Conservation (phyloP, 441 rosid genomes). For the Gossypium trilobum region DNA sequence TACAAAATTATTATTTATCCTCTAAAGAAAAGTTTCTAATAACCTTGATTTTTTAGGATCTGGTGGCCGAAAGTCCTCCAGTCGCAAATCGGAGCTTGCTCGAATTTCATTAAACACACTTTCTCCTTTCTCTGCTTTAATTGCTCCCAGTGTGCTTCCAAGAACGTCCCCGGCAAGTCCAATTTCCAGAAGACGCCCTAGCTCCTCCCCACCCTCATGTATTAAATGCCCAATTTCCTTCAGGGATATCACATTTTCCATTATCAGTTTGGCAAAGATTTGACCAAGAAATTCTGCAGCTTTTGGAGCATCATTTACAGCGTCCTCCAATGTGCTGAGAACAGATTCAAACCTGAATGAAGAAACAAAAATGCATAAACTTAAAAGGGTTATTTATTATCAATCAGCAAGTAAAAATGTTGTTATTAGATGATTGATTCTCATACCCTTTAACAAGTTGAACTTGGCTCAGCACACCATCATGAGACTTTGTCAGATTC, state of each 20-base stretch:
- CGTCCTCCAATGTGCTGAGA: constrained; percentile 67
- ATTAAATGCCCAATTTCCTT: constrained; percentile 49
- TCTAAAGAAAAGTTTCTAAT: constrained; percentile 47
- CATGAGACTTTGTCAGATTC: constrained; percentile 51
- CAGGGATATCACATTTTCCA: constrained; percentile 44
- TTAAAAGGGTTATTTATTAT: not conserved
- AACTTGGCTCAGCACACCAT: constrained; percentile 32
- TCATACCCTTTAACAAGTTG: constrained; percentile 73
- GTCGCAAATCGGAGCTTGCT: constrained; percentile 43
- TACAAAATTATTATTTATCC: constrained; percentile 23
- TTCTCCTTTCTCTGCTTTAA: constrained; percentile 60
- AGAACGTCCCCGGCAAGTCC: constrained; percentile 87
- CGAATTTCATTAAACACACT: constrained; percentile 40
- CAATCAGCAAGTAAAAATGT: not conserved
- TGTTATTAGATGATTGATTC: not conserved
- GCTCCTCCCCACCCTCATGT: constrained; percentile 62
- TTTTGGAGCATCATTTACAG: constrained; percentile 59
- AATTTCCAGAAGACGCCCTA: constrained; percentile 41
- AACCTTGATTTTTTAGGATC: constrained; percentile 26
- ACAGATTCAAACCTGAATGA: constrained; percentile 67
- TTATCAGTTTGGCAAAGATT: constrained; percentile 45
- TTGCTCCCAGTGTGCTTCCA: constrained; percentile 60
- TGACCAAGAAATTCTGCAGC: constrained; percentile 38
- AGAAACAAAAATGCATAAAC: not conserved
- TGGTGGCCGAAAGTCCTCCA: constrained; percentile 73